phyloP scores from a whole-genome alignment of 208 protist genomes.

The Spongospora subterranea region DNA sequence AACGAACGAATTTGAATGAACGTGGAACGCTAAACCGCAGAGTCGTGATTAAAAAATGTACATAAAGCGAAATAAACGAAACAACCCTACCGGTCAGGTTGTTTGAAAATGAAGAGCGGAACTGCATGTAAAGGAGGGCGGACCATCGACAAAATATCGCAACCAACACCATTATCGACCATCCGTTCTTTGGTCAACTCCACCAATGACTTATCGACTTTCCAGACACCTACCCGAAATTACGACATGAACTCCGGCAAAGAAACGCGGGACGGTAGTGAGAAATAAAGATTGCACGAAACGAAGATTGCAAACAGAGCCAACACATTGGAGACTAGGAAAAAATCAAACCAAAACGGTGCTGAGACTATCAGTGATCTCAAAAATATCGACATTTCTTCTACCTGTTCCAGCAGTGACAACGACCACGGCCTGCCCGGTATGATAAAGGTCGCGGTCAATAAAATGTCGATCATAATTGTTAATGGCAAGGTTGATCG shows the following conservation, averaged over 20 bases:
- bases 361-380: too few relatives aligned
- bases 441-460: conserved; percentile 76
- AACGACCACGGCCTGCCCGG: conserved; percentile 76
- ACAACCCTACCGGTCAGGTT: neutral
- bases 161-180: conserved; percentile 79
- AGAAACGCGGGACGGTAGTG: neutral
- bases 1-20: too few relatives aligned
- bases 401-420: conserved; percentile 75
- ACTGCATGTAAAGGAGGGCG: conserved; percentile 74
- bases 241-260: neutral
- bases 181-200: conserved; percentile 77
- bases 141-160: conserved; percentile 76
- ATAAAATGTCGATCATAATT: conserved; percentile 77
- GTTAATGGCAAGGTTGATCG: conserved; percentile 76
- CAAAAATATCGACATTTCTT: conserved; percentile 25
- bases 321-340: too few relatives aligned
- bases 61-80: neutral
- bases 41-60: too few relatives aligned
- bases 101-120: conserved; percentile 67
- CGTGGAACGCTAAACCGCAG: too few relatives aligned
- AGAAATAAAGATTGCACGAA: too few relatives aligned
- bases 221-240: conserved; percentile 27
- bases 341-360: too few relatives aligned
- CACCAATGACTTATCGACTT: conserved; percentile 70
- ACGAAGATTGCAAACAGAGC: too few relatives aligned